Base-by-base conservation (phyloP, 768 basidiomycete species). In the Fistulinella prunicolor region DNA sequence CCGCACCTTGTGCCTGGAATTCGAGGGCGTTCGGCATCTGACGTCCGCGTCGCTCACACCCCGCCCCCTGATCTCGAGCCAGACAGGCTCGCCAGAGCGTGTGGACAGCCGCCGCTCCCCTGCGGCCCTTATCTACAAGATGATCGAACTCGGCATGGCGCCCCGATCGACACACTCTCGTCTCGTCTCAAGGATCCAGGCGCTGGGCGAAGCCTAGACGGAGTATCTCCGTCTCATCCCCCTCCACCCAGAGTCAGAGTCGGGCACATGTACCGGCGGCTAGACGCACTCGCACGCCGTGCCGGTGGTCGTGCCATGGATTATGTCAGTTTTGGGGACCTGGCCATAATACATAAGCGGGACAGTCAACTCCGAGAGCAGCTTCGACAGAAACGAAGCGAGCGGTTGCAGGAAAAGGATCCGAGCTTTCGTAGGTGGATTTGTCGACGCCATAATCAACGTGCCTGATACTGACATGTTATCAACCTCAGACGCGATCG, bases 401-500 rank as follows among this genome's bases (percentile, higher is more conserved):
- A 55, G 4, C 53, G 52, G 4, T 23, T 55, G 24, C 52, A 58
- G n/a, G 54, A 57, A 29, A 59, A 24, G 34, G 64, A 64, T 32
- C 46, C 56, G 7, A 54, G 29, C 29, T 65, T 65, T 47, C 58
- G 66, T 65, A 49, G 14, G 66, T 61, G 20, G 40, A 41, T 42
- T 50, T 7, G 10, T 17, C 29, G 44, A 19, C 16, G 8, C 2
- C 17, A 2, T 2, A 1, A 3, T 9, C 8, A n/a, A 30, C 22
- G 20, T 34, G 4, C 30, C 20, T 3, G 3, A 0, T 37, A 4
- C 40, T 40, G 7, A 49, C 23, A 3, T 14, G 6, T 32, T 1
- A 10, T 41, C 14, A 10, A n/a, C n/a, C 35, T 10, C 42, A 75
- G 74, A 62, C 22, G 64, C 67, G 8, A 70, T 75, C 42, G 72